A percentile compares a stretch with the other conserved stretches of the same genome.
Conservation (phyloP, 495 filamentous ascomycete genomes). For the Terfezia claveryi region DNA sequence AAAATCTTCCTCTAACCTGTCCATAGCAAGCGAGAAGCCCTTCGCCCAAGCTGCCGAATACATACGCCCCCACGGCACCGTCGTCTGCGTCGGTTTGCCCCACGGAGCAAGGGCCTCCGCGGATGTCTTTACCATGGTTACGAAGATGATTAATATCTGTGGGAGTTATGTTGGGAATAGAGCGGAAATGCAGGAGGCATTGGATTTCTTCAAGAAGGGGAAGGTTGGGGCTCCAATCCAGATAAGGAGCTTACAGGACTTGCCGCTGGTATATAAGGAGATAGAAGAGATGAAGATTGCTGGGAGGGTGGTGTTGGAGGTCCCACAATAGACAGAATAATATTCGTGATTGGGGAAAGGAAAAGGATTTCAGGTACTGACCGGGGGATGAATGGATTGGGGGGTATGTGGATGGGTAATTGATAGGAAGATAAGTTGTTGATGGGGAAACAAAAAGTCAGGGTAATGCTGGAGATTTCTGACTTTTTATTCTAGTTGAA, state of each 20-base stretch:
- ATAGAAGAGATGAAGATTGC: constrained; percentile 63
- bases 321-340: constrained; percentile 22
- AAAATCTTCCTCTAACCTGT: too few species aligned
- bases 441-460: too few species aligned
- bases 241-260: constrained; percentile 50
- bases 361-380: too few species aligned
- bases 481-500: too few species aligned
- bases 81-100: constrained; percentile 73
- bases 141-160: constrained; percentile 79
- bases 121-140: constrained; percentile 66
- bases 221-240: constrained; percentile 75
- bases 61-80: constrained; percentile 52
- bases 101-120: constrained; percentile 48
- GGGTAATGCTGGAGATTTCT: too few species aligned
- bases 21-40: constrained; percentile 50
- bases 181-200: constrained; percentile 59
- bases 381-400: too few species aligned
- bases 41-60: constrained; percentile 87
- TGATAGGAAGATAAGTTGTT: too few species aligned
- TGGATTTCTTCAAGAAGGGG: constrained; percentile 70
- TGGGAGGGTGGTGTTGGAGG: constrained; percentile 71
- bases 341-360: too few species aligned
- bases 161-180: constrained; percentile 83
- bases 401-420: too few species aligned
- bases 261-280: constrained; percentile 52